Evolutionary conservation across 2,329 filamentous ascomycete genomes (phyloP).

Genomic region (Emmonsia crescens): DNA sequence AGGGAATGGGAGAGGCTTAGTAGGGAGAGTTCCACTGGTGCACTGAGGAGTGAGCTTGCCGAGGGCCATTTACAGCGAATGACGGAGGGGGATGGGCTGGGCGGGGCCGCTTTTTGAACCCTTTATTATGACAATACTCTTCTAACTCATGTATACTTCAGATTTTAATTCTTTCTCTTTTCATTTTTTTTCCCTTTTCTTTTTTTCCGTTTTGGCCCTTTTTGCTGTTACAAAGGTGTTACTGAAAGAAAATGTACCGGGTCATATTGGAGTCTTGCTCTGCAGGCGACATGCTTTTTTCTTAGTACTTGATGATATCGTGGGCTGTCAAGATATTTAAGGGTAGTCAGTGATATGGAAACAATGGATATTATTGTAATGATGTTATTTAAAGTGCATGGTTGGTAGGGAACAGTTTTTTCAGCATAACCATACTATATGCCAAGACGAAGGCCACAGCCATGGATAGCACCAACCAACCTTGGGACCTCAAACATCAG

Average conservation of each 20-base stretch:
- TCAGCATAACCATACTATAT: no score
- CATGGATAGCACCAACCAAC: no score
- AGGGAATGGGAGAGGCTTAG: conserved; percentile 40
- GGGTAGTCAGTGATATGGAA: no score
- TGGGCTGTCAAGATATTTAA: no score
- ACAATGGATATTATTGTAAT: no score
- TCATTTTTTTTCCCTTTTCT: background rate
- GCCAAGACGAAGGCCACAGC: no score
- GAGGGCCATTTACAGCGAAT: conserved; percentile 38
- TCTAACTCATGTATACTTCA: background rate
- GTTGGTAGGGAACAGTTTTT: no score
- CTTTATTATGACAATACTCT: background rate
- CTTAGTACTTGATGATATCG: background rate
- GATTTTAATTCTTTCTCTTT: no score
- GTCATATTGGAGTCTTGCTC: background rate
- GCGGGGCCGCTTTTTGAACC: conserved; percentile 30
- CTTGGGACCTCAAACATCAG: no score
- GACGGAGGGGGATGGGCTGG: conserved; percentile 33
- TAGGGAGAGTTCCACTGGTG: conserved; percentile 37
- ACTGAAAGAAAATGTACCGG: background rate
- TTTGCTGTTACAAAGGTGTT: background rate
- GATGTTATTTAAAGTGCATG: no score
- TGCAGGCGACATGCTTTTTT: background rate
- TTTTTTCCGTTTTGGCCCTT: background rate
- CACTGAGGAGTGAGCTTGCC: conserved; percentile 37